A percentile compares a stretch with the other conserved stretches of the same genome.
Conservation (phyloP, 306 rosid genomes). For the Sphenostylis stenocarpa region DNA sequence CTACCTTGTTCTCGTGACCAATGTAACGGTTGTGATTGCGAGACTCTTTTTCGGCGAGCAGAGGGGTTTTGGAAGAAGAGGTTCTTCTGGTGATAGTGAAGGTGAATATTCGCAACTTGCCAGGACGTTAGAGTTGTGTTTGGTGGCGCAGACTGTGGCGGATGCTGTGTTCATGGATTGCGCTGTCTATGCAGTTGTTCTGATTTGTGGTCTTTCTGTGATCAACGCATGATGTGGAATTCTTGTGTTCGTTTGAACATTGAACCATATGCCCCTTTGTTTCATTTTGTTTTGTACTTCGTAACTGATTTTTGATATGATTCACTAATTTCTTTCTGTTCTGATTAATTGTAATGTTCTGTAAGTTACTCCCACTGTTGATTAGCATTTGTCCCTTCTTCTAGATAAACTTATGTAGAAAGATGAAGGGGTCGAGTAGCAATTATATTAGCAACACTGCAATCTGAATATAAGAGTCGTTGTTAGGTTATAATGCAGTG, state of each 20-base stretch:
- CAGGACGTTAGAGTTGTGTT: conserved; percentile 45
- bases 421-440: background rate
- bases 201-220: conserved; percentile 66
- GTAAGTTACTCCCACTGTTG: no score
- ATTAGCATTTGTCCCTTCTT: background rate
- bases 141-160: conserved; percentile 49
- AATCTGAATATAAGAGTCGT: background rate
- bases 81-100: conserved; percentile 30
- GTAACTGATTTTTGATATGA: background rate
- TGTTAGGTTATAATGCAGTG: background rate
- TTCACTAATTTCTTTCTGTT: background rate
- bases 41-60: conserved; percentile 42
- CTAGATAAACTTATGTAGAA: background rate
- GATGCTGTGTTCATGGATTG: conserved; percentile 79
- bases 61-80: conserved; percentile 20
- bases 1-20: conserved; percentile 64
- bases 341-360: background rate
- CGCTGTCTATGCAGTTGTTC: conserved; percentile 62
- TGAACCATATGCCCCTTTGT: background rate
- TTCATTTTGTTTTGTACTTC: background rate
- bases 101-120: conserved; percentile 47
- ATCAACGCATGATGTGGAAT: conserved; percentile 11
- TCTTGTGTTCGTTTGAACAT: conserved; percentile 5
- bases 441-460: background rate
- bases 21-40: conserved; percentile 58